Conservation (phyloP, 129 eudicot genomes). For the Artemisia argyi region DNA sequence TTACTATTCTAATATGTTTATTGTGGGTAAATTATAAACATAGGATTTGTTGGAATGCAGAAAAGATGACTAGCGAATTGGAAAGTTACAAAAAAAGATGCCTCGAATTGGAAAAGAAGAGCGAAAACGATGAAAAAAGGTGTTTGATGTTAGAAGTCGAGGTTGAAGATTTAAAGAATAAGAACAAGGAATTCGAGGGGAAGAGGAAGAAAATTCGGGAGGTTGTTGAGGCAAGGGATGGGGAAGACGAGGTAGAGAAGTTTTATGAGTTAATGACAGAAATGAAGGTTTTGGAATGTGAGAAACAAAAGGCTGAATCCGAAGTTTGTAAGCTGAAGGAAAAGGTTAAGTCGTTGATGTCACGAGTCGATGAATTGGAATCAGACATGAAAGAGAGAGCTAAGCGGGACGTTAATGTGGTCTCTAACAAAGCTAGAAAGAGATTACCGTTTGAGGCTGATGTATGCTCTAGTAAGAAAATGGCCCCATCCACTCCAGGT, state of each 20-base stretch:
- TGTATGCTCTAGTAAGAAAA: conserved; percentile 33
- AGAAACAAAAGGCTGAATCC: conserved; percentile 52
- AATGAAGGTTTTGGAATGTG: conserved; percentile 60
- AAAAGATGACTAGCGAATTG: conserved; percentile 28
- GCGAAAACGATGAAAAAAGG: conserved; percentile 31
- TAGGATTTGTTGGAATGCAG: conserved; percentile 23
- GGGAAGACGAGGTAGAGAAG: conserved; percentile 25
- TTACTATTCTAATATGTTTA: too few relatives aligned
- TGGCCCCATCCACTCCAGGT: conserved; percentile 34
- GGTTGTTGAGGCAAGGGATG: conserved; percentile 2
- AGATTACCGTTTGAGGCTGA: conserved; percentile 38
- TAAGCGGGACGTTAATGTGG: not conserved
- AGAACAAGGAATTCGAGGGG: conserved; percentile 44
- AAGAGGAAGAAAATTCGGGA: conserved; percentile 5
- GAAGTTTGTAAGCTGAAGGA: conserved; percentile 41
- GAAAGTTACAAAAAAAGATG: conserved; percentile 25
- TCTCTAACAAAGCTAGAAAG: conserved; percentile 31
- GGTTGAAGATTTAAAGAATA: conserved; percentile 39
- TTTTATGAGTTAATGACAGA: conserved; percentile 44
- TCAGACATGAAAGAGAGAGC: not conserved
- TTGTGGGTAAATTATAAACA: not conserved
- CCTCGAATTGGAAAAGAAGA: conserved; percentile 36
- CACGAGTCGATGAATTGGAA: conserved; percentile 9
- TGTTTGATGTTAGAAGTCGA: conserved; percentile 39
- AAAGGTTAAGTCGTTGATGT: conserved; percentile 39